Percentiles rank a stretch among this genome's conserved stretches.
These are phyloP conservation scores for Abrus precatorius DNA, from an alignment of 306 rosid genomes.

Conservation along the genomic window DNA sequence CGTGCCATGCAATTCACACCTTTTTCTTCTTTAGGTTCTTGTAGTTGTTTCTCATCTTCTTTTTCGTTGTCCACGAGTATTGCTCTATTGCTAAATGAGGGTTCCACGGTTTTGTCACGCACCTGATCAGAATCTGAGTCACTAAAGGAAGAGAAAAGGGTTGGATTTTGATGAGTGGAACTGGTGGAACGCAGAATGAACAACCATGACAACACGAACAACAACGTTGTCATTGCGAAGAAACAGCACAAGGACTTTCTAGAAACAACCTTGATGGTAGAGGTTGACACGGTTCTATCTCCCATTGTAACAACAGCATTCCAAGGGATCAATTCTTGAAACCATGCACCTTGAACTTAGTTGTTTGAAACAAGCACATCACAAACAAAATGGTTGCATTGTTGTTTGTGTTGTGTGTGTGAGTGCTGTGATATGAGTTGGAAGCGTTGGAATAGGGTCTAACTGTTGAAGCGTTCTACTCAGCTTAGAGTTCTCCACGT, in stretches of 20 bases:
- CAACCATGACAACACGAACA: conserved; percentile 73
- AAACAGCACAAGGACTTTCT: conserved; percentile 62
- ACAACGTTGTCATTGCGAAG: conserved; percentile 55
- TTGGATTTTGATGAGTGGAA: conserved; percentile 46
- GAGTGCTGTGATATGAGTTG: background rate
- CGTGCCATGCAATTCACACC: conserved; percentile 37
- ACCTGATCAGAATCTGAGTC: conserved; percentile 24
- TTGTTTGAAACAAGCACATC: conserved; percentile 1
- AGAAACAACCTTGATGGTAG: conserved; percentile 55
- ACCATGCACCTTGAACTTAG: conserved; percentile 5
- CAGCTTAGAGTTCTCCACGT: conserved; percentile 14
- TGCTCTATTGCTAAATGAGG: conserved; percentile 55
- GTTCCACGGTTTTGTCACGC: conserved; percentile 24
- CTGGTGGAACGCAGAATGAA: conserved; percentile 63
- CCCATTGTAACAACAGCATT: conserved; percentile 52
- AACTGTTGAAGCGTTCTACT: conserved; percentile 52
- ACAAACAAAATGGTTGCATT: background rate
- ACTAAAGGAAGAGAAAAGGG: conserved; percentile 38
- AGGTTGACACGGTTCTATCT: conserved; percentile 54
- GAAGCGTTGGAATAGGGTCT: conserved; percentile 53
- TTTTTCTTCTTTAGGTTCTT: background rate
- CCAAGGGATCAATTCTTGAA: conserved; percentile 24
- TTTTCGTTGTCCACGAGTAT: conserved; percentile 52
- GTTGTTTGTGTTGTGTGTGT: background rate
- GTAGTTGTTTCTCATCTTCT: conserved; percentile 8